Conservation (phyloP, 495 filamentous ascomycete genomes). For the Aspergillus sclerotioniger region DNA sequence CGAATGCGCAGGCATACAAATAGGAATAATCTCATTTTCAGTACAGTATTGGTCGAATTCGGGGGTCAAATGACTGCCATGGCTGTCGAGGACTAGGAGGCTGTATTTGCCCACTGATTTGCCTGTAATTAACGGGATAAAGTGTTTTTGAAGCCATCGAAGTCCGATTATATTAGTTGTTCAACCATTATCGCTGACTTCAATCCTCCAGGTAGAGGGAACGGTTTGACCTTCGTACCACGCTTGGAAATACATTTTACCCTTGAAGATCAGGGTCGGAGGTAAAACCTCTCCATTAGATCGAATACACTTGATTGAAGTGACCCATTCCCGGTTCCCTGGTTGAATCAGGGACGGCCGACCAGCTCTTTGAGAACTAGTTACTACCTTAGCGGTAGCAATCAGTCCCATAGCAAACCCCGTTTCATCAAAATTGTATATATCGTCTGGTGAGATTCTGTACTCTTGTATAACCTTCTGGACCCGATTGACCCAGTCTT, state of each 20-base stretch:
- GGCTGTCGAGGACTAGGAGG: slow-evolving; percentile 25
- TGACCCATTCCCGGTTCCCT: slow-evolving; percentile 7
- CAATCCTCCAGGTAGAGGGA: no score
- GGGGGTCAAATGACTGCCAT: no score
- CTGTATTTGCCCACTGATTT: slow-evolving; percentile 10
- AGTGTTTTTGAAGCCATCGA: no score
- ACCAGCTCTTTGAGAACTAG: slow-evolving; percentile 26
- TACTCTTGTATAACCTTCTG: slow-evolving; percentile 1
- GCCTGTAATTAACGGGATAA: slow-evolving; percentile 10
- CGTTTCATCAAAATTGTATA: slow-evolving; percentile 48
- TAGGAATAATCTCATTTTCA: no score
- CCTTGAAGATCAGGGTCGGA: slow-evolving; percentile 28
- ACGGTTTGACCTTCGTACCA: no score
- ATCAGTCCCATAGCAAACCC: slow-evolving; percentile 39
- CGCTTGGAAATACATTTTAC: no score
- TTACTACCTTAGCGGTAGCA: slow-evolving; percentile 23
- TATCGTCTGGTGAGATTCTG: slow-evolving; percentile 26
- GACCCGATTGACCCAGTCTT: neutral
- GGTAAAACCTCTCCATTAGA: slow-evolving; percentile 19
- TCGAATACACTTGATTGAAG: slow-evolving; percentile 31
- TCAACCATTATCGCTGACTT: no score
- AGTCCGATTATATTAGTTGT: no score
- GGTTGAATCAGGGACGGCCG: slow-evolving; percentile 26
- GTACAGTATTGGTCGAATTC: no score
- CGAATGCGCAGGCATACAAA: no score